phyloP scores from a whole-genome alignment of 441 rosid genomes.

The Mallotus japonicus region DNA sequence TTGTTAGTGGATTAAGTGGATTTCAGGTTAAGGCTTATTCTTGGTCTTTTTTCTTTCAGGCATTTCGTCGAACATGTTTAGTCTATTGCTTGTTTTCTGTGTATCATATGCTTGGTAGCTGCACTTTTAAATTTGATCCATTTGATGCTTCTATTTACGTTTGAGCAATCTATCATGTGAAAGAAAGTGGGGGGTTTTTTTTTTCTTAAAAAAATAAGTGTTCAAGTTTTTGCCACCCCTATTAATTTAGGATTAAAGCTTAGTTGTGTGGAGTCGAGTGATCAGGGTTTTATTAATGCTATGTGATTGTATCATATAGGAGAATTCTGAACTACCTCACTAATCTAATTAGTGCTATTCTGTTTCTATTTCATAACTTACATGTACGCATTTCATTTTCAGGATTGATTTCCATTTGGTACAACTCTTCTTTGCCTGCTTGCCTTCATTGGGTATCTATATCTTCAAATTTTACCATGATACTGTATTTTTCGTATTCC shows the following conservation, averaged over 20 bases:
- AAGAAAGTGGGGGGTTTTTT: no score
- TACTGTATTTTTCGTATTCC: constrained; percentile 11
- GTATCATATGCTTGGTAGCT: background rate
- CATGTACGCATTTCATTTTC: constrained; percentile 31
- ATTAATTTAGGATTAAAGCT: no score
- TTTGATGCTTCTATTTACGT: background rate
- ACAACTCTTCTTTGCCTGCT: constrained; percentile 83
- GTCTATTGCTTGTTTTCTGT: background rate
- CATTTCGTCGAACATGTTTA: constrained; percentile 33
- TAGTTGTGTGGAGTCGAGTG: background rate
- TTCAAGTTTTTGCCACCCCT: no score
- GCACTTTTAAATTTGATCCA: background rate
- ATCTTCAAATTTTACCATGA: constrained; percentile 19
- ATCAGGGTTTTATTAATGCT: background rate
- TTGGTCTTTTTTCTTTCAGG: constrained; percentile 19
- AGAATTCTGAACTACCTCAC: no score
- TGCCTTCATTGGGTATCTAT: constrained; percentile 84
- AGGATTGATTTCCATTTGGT: constrained; percentile 96
- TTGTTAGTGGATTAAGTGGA: background rate
- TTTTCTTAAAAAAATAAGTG: no score
- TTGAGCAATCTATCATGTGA: background rate
- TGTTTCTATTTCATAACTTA: constrained; percentile 15
- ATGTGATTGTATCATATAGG: background rate
- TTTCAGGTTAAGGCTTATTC: background rate
- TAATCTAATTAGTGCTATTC: background rate